phyloP scores from a whole-genome alignment of 306 rosid genomes.

The Medicago truncatula region MtrunA17r5.0-ANR NC_053048.1:33595501-33596000 shows the following conservation, averaged over 20 bases:
- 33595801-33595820: background rate
- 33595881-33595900: no score
- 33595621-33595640: background rate
- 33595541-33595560: no score
- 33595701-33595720: background rate
- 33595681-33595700: background rate
- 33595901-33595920: background rate
- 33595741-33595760: background rate
- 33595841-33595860: background rate
- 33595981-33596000: background rate
- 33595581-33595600: background rate
- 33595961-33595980: constrained; percentile 16
- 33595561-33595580: no score
- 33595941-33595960: background rate
- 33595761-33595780: background rate
- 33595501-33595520: constrained; percentile 12
- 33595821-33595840: background rate
- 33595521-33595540: background rate
- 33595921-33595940: background rate
- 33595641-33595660: background rate
- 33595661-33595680: background rate
- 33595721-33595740: background rate
- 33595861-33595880: background rate
- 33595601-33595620: background rate
- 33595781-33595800: background rate